phyloP scores from a whole-genome alignment of 257 asterid genomes.

The Thymus mandschuricus region DNA sequence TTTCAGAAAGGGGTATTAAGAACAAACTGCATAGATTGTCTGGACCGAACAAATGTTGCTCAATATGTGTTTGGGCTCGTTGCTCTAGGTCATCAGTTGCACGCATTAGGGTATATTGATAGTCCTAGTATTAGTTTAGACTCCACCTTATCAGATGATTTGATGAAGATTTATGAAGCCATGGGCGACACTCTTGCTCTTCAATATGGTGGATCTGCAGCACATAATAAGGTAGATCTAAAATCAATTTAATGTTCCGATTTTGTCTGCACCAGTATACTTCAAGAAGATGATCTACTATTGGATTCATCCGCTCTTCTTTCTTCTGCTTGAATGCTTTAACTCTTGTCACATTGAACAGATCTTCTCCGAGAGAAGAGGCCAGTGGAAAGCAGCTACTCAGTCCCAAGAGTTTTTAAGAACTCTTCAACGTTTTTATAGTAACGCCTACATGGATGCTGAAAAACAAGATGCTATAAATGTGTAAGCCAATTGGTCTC shows the following conservation, averaged over 20 bases:
- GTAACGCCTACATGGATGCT: constrained; percentile 89
- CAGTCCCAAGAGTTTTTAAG: constrained; percentile 85
- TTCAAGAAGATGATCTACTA: neutral
- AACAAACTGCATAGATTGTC: constrained; percentile 96
- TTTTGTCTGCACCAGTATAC: neutral
- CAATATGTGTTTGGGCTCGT: constrained; percentile 89
- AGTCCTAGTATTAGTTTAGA: constrained; percentile 53
- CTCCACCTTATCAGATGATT: constrained; percentile 66
- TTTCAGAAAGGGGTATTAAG: constrained; percentile 87
- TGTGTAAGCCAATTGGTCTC: constrained; percentile 57
- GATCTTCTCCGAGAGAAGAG: constrained; percentile 93
- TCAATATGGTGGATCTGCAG: constrained; percentile 97
- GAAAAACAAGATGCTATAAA: constrained; percentile 95
- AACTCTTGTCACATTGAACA: constrained; percentile 37
- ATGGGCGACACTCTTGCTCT: constrained; percentile 97
- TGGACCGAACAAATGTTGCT: constrained; percentile 98
- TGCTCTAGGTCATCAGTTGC: constrained; percentile 82
- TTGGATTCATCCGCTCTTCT: constrained; percentile 11
- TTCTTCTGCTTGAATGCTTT: constrained; percentile 25
- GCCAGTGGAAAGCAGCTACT: constrained; percentile 96
- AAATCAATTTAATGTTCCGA: neutral
- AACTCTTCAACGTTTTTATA: constrained; percentile 80
- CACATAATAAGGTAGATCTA: constrained; percentile 84
- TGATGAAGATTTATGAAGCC: constrained; percentile 86
- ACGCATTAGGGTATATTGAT: constrained; percentile 65